Evolutionary conservation across 768 basidiomycete genomes (phyloP), one percentile per base, ranked within the genome.

Genomic region (Mycena vulgaris): DNA sequence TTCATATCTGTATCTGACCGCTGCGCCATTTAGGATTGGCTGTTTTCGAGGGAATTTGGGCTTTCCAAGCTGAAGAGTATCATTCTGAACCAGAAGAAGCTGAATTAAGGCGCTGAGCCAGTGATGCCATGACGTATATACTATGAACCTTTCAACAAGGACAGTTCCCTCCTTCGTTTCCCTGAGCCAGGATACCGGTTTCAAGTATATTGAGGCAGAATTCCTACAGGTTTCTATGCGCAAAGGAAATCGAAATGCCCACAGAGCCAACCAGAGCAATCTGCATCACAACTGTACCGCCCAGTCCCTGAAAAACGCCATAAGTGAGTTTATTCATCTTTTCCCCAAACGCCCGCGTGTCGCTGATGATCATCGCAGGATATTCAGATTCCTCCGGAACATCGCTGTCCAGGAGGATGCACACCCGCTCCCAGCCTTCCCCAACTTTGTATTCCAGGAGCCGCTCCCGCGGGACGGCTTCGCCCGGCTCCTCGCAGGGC

Each of bases 271-370:
- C 70, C 19, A 62, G 47, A n/a, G 65, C 69, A 28, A 58, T 62
- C 65, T 71, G 70, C 70, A 71, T 71, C 55, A 71, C 70, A 17
- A 71, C 70, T 25, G 70, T 71, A 19, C 70, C 65, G 5, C 70
- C 70, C 17, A 71, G 27, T 51, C 70, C 70, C 23, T 71, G 70
- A 39, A 71, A 71, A 3, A 71, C 65, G 21, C 64, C 70, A 35
- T 71, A 66, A 13, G 70, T 71, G 21, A 71, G 51, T 25, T 63
- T 56, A 27, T 71, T 53, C 64, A 71, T 71, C 47, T 59, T 56
- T 39, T 66, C 64, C 35, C 70, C 70, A n/a, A 70, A 56, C 25
- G 63, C 63, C 21, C 57, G 63, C 5, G 57, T 48, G 69, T 70
- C 63, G 58, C 58, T 31, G 33, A 70, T 47, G 21, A 30, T 49